A percentile compares a stretch with the other conserved stretches of the same genome.
phyloP scores from a whole-genome alignment of 75 land plant species.

The Cupressus sempervirens region DNA sequence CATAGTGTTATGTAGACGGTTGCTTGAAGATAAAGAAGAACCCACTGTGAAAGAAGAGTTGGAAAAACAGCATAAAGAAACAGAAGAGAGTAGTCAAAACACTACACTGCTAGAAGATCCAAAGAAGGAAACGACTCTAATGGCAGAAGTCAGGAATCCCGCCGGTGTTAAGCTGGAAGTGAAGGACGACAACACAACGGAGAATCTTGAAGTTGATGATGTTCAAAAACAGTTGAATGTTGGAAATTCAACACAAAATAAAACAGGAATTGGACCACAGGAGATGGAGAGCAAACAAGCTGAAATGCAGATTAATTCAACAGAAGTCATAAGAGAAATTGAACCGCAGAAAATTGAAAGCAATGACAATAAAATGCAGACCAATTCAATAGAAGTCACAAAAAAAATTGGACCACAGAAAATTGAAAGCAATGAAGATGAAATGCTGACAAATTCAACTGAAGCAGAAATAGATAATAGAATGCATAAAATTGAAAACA shows the following conservation, averaged over 20 bases:
- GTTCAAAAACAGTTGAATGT: slow-evolving; percentile 1
- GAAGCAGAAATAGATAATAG: too few species aligned
- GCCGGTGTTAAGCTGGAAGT: not conserved
- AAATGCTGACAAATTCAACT: too few species aligned
- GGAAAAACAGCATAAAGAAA: not conserved
- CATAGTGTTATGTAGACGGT: not conserved
- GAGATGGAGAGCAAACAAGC: too few species aligned
- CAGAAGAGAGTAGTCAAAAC: not conserved
- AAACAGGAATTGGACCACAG: too few species aligned
- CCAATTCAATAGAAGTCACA: too few species aligned
- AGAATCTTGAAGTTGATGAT: not conserved
- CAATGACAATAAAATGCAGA: too few species aligned
- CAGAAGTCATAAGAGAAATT: too few species aligned
- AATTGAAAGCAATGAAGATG: too few species aligned
- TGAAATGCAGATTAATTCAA: too few species aligned
- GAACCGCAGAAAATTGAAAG: too few species aligned
- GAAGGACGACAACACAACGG: not conserved
- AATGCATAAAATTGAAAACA: too few species aligned
- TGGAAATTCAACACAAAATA: not conserved
- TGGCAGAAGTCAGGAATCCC: not conserved
- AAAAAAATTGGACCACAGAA: too few species aligned
- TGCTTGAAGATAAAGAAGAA: not conserved
- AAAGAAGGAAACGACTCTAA: not conserved
- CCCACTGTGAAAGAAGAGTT: not conserved
- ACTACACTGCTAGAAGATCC: not conserved